Conservation (phyloP, 495 filamentous ascomycete species). For the Lepidopterella palustris region DNA sequence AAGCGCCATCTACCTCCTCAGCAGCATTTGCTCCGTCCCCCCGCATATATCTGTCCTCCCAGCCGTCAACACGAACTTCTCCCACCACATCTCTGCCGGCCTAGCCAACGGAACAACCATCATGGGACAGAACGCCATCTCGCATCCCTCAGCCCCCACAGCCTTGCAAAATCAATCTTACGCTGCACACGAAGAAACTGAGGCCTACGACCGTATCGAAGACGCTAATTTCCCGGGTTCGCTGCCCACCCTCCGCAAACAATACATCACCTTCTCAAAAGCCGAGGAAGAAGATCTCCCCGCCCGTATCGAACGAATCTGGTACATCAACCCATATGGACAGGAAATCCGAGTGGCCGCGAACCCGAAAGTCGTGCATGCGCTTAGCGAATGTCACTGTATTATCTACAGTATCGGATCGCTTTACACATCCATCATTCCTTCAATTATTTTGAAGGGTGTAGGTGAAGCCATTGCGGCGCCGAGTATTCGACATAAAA, state of each 20-base stretch:
- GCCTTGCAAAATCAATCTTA: conserved; percentile 34
- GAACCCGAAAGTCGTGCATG: conserved; percentile 69
- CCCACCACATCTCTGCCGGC: conserved; percentile 84
- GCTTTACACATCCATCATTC: conserved; percentile 68
- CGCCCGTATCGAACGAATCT: conserved; percentile 71
- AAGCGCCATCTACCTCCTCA: conserved; percentile 39
- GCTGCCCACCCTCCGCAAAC: conserved; percentile 68
- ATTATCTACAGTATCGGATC: conserved; percentile 88
- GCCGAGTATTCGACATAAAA: conserved; percentile 54
- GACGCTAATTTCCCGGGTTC: conserved; percentile 86
- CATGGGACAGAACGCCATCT: conserved; percentile 87
- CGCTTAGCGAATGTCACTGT: conserved; percentile 53
- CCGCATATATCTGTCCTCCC: conserved; percentile 71
- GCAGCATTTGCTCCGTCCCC: conserved; percentile 73
- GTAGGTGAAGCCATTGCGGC: conserved; percentile 51
- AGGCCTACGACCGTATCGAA: conserved; percentile 50
- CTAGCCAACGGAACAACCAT: conserved; percentile 72
- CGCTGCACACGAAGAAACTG: conserved; percentile 23
- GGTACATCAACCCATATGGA: conserved; percentile 97
- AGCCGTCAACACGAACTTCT: conserved; percentile 88
- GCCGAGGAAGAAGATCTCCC: conserved; percentile 61
- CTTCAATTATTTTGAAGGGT: conserved; percentile 60
- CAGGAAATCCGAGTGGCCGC: conserved; percentile 75
- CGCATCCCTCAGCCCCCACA: conserved; percentile 62
- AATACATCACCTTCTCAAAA: conserved; percentile 76